These are phyloP conservation scores for Calophaca sinica DNA, from an alignment of 306 rosid genomes.

Conservation along the genomic window DNA sequence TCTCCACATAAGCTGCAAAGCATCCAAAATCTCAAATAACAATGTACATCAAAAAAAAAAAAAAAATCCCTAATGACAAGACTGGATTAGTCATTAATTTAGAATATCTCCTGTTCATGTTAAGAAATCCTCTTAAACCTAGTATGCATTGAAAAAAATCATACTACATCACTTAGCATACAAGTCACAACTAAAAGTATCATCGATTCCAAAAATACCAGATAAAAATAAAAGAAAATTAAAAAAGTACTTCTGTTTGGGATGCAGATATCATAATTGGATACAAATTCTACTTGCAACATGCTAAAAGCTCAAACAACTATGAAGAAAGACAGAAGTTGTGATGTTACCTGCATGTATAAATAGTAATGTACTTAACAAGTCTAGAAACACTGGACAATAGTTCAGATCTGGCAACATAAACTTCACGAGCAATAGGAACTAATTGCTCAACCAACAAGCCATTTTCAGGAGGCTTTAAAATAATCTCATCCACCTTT, in stretches of 20 bases:
- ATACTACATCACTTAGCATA: constrained; percentile 4
- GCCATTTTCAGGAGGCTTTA: constrained; percentile 72
- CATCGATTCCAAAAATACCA: constrained; percentile 29
- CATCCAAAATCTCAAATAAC: constrained; percentile 36
- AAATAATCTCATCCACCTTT: constrained; percentile 52
- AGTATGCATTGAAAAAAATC: constrained; percentile 21
- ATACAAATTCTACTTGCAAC: constrained; percentile 13
- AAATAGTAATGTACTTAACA: constrained; percentile 50
- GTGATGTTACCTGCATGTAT: constrained; percentile 62
- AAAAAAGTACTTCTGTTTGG: not conserved
- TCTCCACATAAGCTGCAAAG: constrained; percentile 67
- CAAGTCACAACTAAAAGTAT: not conserved
- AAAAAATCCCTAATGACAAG: constrained; percentile 6
- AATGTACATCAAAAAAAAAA: not conserved
- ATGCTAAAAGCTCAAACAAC: constrained; percentile 28
- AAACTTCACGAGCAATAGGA: constrained; percentile 64
- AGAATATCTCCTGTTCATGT: constrained; percentile 15
- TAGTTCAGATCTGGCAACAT: constrained; percentile 64
- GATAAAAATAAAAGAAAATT: not conserved
- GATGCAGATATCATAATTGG: constrained; percentile 4
- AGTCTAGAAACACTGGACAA: constrained; percentile 58
- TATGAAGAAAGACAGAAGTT: not conserved
- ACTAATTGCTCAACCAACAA: constrained; percentile 60
- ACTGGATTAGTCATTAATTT: constrained; percentile 28
- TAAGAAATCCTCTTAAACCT: constrained; percentile 24